Base-by-base conservation (phyloP, 441 rosid genomes). In the Corymbia calophylla region DNA sequence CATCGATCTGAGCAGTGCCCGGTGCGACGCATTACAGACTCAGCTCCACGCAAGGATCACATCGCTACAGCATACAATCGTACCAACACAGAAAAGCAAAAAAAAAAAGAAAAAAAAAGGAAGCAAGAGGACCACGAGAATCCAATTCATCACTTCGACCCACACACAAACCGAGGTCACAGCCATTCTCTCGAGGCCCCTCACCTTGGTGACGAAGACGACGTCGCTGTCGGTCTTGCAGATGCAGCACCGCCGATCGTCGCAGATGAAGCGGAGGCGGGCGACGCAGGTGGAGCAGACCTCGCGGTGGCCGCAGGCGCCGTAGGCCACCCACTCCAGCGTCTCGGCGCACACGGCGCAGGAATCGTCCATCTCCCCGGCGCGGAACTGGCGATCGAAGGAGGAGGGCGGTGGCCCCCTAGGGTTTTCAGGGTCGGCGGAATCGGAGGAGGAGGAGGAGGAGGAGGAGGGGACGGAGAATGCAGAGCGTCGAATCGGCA, bases 241-340 rank as follows among this genome's bases (percentile, higher is more conserved):
- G 91, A 98, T 97, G 93, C 99, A 98, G 94, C 99, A 98, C 9
- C 96, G 95, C 73, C 92, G 93, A 91, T 98, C 99, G 58, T 92
- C 92, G 92, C 97, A 95, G 92, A 98, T 95, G 93, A 97, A 97
- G 53, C 99, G 99, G 89, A 98, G 98, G 58, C 99, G 98, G 87
- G 94, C 95, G 23, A 98, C 98, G 94, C 99, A 98, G 82, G 99
- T 98, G 10, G 99, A 95, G 95, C 99, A 97, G 39, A 97, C 99
- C 18, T 98, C 99, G 27, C 96, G 96, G 90, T 98, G 99, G 23
- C 98, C 98, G 87, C 99, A 97, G 5, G 97, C 91, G 11, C 99
- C 98, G 87, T 98, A 98, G 14, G 99, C 99, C 88, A 95, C 98
- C 99, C 99, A 98, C 90, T 97, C 98, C 87, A 98, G 93, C 77